Conservation (phyloP, 1,284 basidiomycete genomes). For the Apiotrichum sp. region DNA sequence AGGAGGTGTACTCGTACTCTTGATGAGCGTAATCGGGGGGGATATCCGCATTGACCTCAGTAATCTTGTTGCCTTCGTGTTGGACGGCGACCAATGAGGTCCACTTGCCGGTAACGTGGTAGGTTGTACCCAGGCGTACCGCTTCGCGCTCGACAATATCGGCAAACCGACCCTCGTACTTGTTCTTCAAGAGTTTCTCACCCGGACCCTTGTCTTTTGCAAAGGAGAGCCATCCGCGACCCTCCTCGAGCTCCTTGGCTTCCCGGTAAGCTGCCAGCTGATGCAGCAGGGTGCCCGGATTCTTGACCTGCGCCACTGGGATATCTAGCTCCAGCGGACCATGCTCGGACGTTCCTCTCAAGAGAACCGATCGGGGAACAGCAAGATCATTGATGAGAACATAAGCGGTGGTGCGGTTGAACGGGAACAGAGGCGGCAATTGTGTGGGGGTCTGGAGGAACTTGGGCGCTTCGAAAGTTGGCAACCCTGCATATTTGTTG, state of each 20-base stretch:
- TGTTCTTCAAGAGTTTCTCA: slow-evolving; percentile 1
- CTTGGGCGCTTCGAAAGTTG: slow-evolving; percentile 51
- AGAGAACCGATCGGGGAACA: slow-evolving; percentile 1
- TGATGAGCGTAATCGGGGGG: neutral
- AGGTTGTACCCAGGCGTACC: slow-evolving; percentile 49
- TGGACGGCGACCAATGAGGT: slow-evolving; percentile 58
- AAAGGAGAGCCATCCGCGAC: slow-evolving; percentile 9
- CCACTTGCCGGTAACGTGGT: slow-evolving; percentile 53
- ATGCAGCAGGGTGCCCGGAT: slow-evolving; percentile 44
- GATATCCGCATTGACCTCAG: neutral
- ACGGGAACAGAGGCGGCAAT: slow-evolving; percentile 13
- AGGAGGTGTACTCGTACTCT: too few relatives aligned
- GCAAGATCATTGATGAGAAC: slow-evolving; percentile 49
- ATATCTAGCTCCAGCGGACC: slow-evolving; percentile 45
- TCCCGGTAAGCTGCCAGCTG: slow-evolving; percentile 54
- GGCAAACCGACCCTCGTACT: neutral
- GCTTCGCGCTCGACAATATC: slow-evolving; percentile 35
- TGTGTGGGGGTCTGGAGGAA: slow-evolving; percentile 33
- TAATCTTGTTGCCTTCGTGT: slow-evolving; percentile 5
- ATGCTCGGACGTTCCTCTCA: slow-evolving; percentile 47
- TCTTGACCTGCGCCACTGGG: slow-evolving; percentile 32
- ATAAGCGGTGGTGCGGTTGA: slow-evolving; percentile 43
- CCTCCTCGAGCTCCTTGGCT: slow-evolving; percentile 47
- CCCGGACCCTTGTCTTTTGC: neutral
- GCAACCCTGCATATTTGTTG: neutral